phyloP scores from a whole-genome alignment of 108 stramenopile genomes.

The Nitzschia inconspicua region DNA sequence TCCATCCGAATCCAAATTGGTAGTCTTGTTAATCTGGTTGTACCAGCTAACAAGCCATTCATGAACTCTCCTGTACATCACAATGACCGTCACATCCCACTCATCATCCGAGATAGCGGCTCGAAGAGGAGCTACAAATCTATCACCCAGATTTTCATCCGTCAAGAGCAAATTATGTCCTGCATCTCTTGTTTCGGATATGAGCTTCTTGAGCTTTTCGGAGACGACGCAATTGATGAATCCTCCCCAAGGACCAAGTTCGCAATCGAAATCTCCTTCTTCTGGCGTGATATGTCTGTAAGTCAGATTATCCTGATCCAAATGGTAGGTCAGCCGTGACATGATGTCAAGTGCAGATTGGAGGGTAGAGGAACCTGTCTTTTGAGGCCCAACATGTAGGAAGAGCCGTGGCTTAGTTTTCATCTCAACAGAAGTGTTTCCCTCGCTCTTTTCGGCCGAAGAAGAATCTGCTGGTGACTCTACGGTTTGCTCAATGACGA shows the following conservation, averaged over 20 bases:
- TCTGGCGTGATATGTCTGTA: neutral
- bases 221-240: neutral
- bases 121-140: neutral
- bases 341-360: constrained; percentile 6
- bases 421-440: no score
- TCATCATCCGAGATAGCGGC: constrained; percentile 3
- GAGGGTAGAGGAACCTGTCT: constrained; percentile 6
- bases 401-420: constrained; percentile 6
- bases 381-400: constrained; percentile 12
- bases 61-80: constrained; percentile 9
- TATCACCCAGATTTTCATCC: constrained; percentile 4
- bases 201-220: neutral
- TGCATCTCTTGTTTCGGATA: neutral
- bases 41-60: constrained; percentile 13
- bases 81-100: constrained; percentile 13
- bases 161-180: constrained; percentile 6
- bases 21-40: constrained; percentile 13
- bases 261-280: constrained; percentile 4
- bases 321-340: neutral
- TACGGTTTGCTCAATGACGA: no score
- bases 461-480: no score
- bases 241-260: neutral
- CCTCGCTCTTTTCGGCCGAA: no score
- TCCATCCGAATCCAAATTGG: neutral
- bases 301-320: neutral